phyloP scores from a whole-genome alignment of 352 stramenopile species.

The Phytopythium ostracodes region DNA sequence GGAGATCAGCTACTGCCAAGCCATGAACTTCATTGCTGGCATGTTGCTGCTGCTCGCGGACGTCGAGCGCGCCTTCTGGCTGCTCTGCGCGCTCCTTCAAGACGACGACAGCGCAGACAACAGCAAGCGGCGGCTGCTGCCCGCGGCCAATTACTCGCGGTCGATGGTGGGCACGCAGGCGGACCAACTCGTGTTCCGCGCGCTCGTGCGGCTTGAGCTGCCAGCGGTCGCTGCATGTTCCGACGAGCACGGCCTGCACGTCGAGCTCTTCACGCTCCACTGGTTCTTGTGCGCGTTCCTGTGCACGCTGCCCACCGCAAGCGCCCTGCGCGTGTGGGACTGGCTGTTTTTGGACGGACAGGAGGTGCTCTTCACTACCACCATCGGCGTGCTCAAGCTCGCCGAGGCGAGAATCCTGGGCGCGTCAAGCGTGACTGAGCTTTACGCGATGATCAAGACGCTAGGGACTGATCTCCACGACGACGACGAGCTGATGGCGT shows the following conservation, averaged over 20 bases:
- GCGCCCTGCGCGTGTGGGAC: slow-evolving; percentile 69
- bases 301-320: slow-evolving; percentile 71
- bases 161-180: slow-evolving; percentile 69
- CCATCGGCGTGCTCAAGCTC: slow-evolving; percentile 43
- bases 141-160: slow-evolving; percentile 68
- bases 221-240: slow-evolving; percentile 30
- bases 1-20: slow-evolving; percentile 62
- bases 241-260: slow-evolving; percentile 36
- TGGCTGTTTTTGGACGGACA: slow-evolving; percentile 71
- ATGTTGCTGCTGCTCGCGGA: slow-evolving; percentile 65
- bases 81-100: slow-evolving; percentile 69
- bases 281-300: slow-evolving; percentile 87
- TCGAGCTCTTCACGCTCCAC: slow-evolving; percentile 77
- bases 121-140: slow-evolving; percentile 27
- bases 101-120: slow-evolving; percentile 7
- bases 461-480: slow-evolving; percentile 50
- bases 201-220: slow-evolving; percentile 46
- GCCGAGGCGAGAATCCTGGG: slow-evolving; percentile 26
- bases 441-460: slow-evolving; percentile 37
- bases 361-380: slow-evolving; percentile 43
- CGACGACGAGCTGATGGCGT: slow-evolving; percentile 39
- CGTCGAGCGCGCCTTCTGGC: slow-evolving; percentile 79
- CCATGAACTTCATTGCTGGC: slow-evolving; percentile 76
- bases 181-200: slow-evolving; percentile 72
- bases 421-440: slow-evolving; percentile 25